Evolutionary conservation across 768 basidiomycete species (phyloP).

Genomic region (Russula vinacea): DNA sequence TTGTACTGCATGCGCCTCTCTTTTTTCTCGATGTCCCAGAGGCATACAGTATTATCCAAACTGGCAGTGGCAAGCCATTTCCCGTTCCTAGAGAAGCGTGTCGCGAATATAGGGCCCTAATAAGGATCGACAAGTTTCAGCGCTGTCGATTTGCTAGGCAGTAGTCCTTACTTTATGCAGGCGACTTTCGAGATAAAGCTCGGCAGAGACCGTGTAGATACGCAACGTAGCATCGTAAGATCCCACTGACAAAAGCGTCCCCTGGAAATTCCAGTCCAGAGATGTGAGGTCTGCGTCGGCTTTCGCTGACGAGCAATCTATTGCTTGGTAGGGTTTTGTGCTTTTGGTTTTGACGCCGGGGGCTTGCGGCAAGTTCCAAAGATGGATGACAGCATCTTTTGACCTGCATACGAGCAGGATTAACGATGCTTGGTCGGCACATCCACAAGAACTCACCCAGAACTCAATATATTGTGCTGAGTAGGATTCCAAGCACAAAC

Average conservation of each 20-base stretch:
- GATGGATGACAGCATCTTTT: conserved; percentile 68
- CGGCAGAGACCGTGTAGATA: conserved; percentile 59
- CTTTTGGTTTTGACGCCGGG: conserved; percentile 30
- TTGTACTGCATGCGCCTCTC: conserved; percentile 59
- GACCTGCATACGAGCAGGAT: conserved; percentile 45
- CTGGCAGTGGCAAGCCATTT: conserved; percentile 74
- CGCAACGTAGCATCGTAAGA: conserved; percentile 74
- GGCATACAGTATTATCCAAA: conserved; percentile 69
- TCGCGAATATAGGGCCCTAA: conserved; percentile 78
- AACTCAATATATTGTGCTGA: conserved; percentile 56
- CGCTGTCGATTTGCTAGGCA: background rate
- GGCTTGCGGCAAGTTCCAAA: conserved; percentile 62
- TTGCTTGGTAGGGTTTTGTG: conserved; percentile 40
- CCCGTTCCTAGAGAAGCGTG: conserved; percentile 71
- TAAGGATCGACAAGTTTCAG: background rate
- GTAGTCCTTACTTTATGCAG: conserved; percentile 57
- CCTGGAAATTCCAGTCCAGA: conserved; percentile 73
- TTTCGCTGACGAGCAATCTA: conserved; percentile 50
- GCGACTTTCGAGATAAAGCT: conserved; percentile 56
- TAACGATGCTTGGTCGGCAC: background rate
- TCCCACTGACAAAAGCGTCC: conserved; percentile 70
- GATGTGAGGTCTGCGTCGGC: conserved; percentile 66
- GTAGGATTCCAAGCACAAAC: conserved; percentile 77
- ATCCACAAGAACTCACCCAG: conserved; percentile 52
- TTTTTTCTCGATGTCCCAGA: conserved; percentile 72